These are phyloP conservation scores for Coemansia sp. DNA, from an alignment of 192 early-diverging fungal species.

Conservation along the genomic window DNA sequence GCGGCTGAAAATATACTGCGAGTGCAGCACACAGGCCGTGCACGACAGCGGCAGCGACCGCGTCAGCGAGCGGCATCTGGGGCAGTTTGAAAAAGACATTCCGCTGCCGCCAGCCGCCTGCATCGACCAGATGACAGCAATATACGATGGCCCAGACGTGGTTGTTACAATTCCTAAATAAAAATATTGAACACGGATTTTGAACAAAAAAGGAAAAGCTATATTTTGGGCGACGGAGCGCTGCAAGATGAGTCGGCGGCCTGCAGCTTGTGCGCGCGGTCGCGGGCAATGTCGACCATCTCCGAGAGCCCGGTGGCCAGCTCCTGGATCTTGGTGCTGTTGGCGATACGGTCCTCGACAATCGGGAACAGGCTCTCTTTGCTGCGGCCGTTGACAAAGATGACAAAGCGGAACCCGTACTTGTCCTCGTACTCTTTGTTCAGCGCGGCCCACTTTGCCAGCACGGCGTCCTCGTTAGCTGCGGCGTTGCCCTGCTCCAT, in stretches of 20 bases:
- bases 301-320: conserved; percentile 67
- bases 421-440: conserved; percentile 67
- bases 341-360: conserved; percentile 63
- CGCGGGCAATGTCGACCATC: conserved; percentile 80
- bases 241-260: background rate
- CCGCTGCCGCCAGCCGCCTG: conserved; percentile 34
- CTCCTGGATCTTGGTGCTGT: conserved; percentile 63
- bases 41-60: conserved; percentile 31
- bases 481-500: conserved; percentile 63
- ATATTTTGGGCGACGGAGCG: conserved; percentile 29
- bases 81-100: conserved; percentile 53
- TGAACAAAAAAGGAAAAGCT: background rate
- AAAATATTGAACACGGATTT: background rate
- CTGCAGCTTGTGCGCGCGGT: conserved; percentile 70
- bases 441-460: conserved; percentile 63
- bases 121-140: conserved; percentile 31
- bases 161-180: conserved; percentile 34
- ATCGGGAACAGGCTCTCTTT: conserved; percentile 75
- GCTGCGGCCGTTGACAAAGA: conserved; percentile 78
- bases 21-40: conserved; percentile 30
- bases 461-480: conserved; percentile 55
- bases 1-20: conserved; percentile 42
- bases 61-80: conserved; percentile 46
- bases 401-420: conserved; percentile 79
- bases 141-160: conserved; percentile 14